phyloP scores from a whole-genome alignment of 2,329 filamentous ascomycete species.

The Nothophaeocryptopus gaeumannii region DNA sequence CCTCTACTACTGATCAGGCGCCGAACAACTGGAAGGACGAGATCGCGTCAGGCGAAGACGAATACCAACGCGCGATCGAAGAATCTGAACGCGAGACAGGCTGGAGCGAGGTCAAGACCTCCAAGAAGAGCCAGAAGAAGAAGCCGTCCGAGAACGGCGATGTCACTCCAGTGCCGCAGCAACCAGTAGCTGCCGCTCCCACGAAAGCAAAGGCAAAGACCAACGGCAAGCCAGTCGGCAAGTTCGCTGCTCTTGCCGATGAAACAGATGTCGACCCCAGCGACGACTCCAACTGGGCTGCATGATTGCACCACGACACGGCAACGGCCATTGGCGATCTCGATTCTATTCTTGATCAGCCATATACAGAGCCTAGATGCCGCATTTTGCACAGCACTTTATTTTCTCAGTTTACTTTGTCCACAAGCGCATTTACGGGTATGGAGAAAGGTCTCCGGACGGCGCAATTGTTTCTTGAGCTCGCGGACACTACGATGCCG shows the following conservation, averaged over 20 bases:
- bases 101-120: slow-evolving; percentile 60
- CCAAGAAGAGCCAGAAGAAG: slow-evolving; percentile 55
- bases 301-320: too few species aligned
- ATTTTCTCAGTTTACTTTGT: too few species aligned
- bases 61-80: slow-evolving; percentile 51
- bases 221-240: slow-evolving; percentile 18
- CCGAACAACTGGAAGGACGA: slow-evolving; percentile 42
- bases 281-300: slow-evolving; percentile 25
- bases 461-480: too few species aligned
- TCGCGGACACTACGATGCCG: too few species aligned
- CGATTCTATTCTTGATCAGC: too few species aligned
- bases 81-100: slow-evolving; percentile 51
- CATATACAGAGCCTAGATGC: too few species aligned
- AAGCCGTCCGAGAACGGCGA: slow-evolving; percentile 32
- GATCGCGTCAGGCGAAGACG: slow-evolving; percentile 59
- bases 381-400: too few species aligned
- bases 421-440: too few species aligned
- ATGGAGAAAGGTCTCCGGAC: too few species aligned
- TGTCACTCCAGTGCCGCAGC: slow-evolving; percentile 14
- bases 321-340: too few species aligned
- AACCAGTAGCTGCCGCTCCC: slow-evolving; percentile 1
- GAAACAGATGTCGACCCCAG: slow-evolving; percentile 20
- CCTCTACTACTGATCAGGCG: slow-evolving; percentile 37
- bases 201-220: slow-evolving; percentile 14
- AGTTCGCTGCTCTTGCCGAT: slow-evolving; percentile 24